Conservation (phyloP, 495 filamentous ascomycete genomes). For the Penicillium desertorum region DNA sequence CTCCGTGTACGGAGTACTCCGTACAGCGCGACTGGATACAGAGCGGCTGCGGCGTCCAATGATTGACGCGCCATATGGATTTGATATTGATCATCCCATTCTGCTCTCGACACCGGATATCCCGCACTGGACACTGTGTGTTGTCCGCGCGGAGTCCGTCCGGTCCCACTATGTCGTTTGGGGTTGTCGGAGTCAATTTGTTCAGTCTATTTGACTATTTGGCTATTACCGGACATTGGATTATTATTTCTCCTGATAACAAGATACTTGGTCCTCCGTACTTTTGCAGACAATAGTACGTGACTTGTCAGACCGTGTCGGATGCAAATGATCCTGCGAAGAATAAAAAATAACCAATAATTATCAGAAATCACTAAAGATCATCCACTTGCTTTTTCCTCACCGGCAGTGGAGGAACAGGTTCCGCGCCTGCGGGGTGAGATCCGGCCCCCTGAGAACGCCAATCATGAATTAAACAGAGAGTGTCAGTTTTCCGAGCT, state of each 20-base stretch:
- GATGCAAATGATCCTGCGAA: neutral
- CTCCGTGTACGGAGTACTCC: slow-evolving; percentile 2
- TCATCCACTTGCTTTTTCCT: slow-evolving; percentile 5
- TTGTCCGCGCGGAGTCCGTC: slow-evolving; percentile 7
- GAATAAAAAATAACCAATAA: neutral
- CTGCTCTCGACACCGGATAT: slow-evolving; percentile 15
- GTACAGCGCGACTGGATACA: slow-evolving; percentile 22
- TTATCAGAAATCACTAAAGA: neutral
- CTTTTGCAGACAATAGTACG: no score
- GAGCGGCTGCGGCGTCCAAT: slow-evolving; percentile 35
- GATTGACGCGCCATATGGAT: slow-evolving; percentile 21
- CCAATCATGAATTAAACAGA: slow-evolving; percentile 36
- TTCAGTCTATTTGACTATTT: no score
- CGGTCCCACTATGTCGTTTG: slow-evolving; percentile 14
- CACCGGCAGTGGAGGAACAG: slow-evolving; percentile 21
- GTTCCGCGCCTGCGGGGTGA: slow-evolving; percentile 41
- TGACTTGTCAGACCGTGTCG: neutral
- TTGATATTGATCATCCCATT: slow-evolving; percentile 31
- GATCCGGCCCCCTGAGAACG: slow-evolving; percentile 12
- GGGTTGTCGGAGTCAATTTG: neutral
- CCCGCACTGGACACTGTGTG: slow-evolving; percentile 16
- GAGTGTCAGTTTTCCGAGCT: slow-evolving; percentile 31
- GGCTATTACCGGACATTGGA: neutral
- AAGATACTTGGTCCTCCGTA: neutral
- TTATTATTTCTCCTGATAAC: neutral